phyloP scores from a whole-genome alignment of 768 basidiomycete genomes.

The Kondoa subrosea region DNA sequence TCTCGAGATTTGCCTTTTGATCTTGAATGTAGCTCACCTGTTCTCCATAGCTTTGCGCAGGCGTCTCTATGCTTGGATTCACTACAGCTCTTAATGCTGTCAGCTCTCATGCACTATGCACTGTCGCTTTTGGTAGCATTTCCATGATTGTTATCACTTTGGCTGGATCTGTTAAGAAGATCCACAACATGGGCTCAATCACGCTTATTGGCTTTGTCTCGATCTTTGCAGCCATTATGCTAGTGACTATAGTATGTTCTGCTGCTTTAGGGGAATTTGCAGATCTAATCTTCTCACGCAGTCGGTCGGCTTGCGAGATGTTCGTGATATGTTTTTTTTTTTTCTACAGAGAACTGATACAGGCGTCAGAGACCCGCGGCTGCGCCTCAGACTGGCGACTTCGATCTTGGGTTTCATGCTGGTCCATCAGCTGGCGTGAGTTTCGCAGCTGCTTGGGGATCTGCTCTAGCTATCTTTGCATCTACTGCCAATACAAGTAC shows the following conservation, averaged over 20 bases:
- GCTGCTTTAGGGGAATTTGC: conserved; percentile 24
- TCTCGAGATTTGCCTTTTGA: not conserved
- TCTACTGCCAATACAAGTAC: conserved; percentile 4
- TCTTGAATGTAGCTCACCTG: not conserved
- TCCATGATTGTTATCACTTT: conserved; percentile 5
- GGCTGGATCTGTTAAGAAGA: not conserved
- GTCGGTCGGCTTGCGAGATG: conserved; percentile 21
- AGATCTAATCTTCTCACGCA: conserved; percentile 21
- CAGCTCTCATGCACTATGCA: not conserved
- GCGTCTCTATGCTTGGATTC: not conserved
- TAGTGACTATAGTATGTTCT: conserved; percentile 25
- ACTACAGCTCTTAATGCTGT: not conserved
- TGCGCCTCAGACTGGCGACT: conserved; percentile 9
- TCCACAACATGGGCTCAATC: conserved; percentile 4
- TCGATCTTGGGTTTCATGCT: not conserved
- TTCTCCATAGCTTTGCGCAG: not conserved
- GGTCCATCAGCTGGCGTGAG: conserved; percentile 14
- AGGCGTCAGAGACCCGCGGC: conserved; percentile 5
- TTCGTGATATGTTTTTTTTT: conserved; percentile 13
- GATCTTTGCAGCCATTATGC: conserved; percentile 17
- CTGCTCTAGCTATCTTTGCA: not conserved
- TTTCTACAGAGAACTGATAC: not conserved
- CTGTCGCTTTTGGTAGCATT: not conserved
- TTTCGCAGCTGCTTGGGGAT: conserved; percentile 22
- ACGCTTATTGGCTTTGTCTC: conserved; percentile 12